Conservation (phyloP, 148 eudicot species). For the Linanthus parryae region DNA sequence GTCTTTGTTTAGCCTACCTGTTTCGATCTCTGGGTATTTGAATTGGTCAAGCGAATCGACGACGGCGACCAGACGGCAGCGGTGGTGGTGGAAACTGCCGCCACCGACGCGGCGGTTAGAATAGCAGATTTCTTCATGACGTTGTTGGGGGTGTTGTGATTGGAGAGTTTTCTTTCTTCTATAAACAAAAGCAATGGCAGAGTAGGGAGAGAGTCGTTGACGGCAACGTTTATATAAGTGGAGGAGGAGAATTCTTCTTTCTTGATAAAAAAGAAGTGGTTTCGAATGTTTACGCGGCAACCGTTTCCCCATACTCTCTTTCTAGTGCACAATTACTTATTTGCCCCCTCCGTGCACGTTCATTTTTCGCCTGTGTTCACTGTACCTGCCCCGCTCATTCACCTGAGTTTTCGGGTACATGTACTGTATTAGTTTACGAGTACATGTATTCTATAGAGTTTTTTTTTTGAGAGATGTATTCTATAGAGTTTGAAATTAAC, state of each 20-base stretch:
- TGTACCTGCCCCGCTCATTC: too few species aligned
- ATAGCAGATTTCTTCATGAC: conserved; percentile 18
- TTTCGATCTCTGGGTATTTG: conserved; percentile 7
- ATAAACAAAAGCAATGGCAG: background rate
- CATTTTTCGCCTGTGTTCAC: too few species aligned
- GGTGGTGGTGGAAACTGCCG: conserved; percentile 19
- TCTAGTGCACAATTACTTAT: background rate
- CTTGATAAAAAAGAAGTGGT: too few species aligned
- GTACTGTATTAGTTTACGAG: too few species aligned
- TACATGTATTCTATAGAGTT: background rate
- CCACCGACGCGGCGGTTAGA: conserved; percentile 27
- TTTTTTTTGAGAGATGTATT: too few species aligned
- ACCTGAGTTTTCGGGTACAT: too few species aligned
- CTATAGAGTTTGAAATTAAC: too few species aligned
- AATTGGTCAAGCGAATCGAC: background rate
- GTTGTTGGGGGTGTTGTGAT: background rate
- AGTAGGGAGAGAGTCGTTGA: background rate
- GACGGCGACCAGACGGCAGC: conserved; percentile 4
- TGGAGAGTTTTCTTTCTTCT: background rate
- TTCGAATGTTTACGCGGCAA: conserved; percentile 19
- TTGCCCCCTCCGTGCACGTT: background rate
- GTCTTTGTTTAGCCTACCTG: conserved; percentile 5
- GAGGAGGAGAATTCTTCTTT: too few species aligned
- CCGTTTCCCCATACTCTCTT: background rate
- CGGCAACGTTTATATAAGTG: conserved; percentile 4